Percentiles rank a stretch among this genome's conserved stretches.
phyloP scores from a whole-genome alignment of 352 stramenopile genomes.

The Aphanomyces euteiches region DNA sequence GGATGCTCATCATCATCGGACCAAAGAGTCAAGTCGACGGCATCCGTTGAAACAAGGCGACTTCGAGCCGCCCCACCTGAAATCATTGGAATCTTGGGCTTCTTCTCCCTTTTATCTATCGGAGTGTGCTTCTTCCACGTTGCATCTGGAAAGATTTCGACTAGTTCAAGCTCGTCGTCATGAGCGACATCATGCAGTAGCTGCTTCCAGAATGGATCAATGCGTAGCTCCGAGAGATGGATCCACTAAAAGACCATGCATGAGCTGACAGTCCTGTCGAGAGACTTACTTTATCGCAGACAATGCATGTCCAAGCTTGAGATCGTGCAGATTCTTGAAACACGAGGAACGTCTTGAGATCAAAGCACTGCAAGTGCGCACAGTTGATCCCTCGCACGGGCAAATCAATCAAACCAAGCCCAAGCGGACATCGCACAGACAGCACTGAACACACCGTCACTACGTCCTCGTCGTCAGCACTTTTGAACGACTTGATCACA shows the following conservation, averaged over 20 bases:
- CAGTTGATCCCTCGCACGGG: constrained; percentile 88
- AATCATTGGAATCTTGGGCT: constrained; percentile 48
- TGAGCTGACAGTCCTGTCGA: no score
- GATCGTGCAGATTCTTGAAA: constrained; percentile 88
- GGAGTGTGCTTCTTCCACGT: constrained; percentile 65
- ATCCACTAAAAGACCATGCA: constrained; percentile 60
- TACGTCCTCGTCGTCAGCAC: constrained; percentile 67
- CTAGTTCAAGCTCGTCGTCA: constrained; percentile 80
- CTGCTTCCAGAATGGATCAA: constrained; percentile 87
- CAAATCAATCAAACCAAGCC: constrained; percentile 81
- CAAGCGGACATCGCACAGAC: constrained; percentile 83
- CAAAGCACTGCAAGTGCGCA: constrained; percentile 95
- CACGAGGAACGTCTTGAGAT: constrained; percentile 89
- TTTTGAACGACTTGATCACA: constrained; percentile 73
- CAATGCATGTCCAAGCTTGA: constrained; percentile 84
- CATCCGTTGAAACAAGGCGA: constrained; percentile 38
- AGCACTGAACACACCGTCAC: constrained; percentile 82
- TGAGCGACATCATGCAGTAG: constrained; percentile 79
- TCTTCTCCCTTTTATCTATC: constrained; percentile 50
- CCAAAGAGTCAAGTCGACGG: constrained; percentile 67
- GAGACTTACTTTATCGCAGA: constrained; percentile 82
- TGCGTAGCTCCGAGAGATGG: constrained; percentile 78
- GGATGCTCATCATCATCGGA: constrained; percentile 64
- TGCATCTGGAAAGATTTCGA: constrained; percentile 86
- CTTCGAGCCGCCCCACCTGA: not conserved